These are phyloP conservation scores for Candida pseudocylindracea DNA, from an alignment of 1,139 yeast species.

Conservation along the genomic window DNA sequence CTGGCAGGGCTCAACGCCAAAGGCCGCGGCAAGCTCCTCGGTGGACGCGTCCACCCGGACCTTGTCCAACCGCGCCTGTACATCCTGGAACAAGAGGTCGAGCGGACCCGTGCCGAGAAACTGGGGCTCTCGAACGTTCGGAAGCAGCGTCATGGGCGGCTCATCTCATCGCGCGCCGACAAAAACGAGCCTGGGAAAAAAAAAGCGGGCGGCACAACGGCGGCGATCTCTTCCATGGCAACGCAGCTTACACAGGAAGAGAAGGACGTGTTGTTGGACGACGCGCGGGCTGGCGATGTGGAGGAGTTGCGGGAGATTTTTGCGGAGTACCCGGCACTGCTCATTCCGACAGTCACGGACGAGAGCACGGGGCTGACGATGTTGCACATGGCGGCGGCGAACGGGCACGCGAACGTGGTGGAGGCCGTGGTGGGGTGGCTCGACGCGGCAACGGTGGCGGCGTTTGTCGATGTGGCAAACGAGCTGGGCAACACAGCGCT, in stretches of 20 bases:
- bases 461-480: constrained; percentile 33
- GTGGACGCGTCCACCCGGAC: constrained; percentile 5
- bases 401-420: constrained; percentile 63
- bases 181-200: too few species aligned
- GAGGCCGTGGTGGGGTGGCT: constrained; percentile 4
- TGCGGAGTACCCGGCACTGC: constrained; percentile 4
- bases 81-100: constrained; percentile 11
- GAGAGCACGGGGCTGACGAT: constrained; percentile 51
- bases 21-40: not conserved
- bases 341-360: constrained; percentile 16
- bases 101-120: constrained; percentile 11
- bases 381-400: constrained; percentile 87
- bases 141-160: not conserved
- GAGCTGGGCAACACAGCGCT: constrained; percentile 80
- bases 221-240: not conserved
- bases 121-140: constrained; percentile 6
- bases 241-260: constrained; percentile 33
- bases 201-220: too few species aligned
- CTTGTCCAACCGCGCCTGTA: not conserved
- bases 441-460: too few species aligned
- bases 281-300: constrained; percentile 73
- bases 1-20: too few species aligned
- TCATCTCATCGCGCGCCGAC: not conserved
- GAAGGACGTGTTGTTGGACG: constrained; percentile 59
- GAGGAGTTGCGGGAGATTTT: constrained; percentile 52